Base-by-base conservation (phyloP, 371 early-diverging fungal species). In the Mortierella sp. region DNA sequence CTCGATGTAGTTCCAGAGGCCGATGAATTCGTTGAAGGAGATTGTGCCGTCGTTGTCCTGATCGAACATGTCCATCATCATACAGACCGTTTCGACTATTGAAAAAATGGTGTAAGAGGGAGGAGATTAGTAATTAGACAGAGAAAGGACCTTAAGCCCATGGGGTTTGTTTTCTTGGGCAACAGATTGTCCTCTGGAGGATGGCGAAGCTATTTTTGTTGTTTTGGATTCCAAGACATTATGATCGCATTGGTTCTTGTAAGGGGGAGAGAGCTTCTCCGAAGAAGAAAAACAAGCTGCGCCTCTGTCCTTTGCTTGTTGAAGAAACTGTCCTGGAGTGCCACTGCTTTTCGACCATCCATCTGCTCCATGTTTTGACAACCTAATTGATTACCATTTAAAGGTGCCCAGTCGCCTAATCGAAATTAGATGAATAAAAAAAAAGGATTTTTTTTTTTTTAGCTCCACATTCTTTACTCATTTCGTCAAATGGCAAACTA, bases 1-100 rank as follows among this genome's bases (percentile, higher is more conserved):
- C 46, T 93, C 93, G 75, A 95, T 94, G 79, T 95, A 95, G 76
- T 90, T 89, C 93, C 93, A 95, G 54, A 97, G 88, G 16, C 95
- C 95, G 80, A 91, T 80, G 87, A 97, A 97, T 76, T 97, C 97
- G 78, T 94, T 91, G 83, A 96, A 96, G 54, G 90, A 88, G 71
- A 97, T 93, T 12, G 92, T 93, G 24, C 96, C 96, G 56, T 77
- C 87, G 41, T 89, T 89, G 71, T 90, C 91, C 77, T 79, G 76
- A 72, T 94, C 94, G 56, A 94, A 95, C 88, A 95, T 87, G 80
- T 93, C 87, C 70, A 90, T 80, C 88, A 90, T 87, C 82, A 90
- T 54, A 5, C 88, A 84, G 10, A 90, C 88, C 0, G 91, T 90
- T 54, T 90, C 89, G 44, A 83, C 86, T 85, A 72, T 43, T 0